Percentiles rank a stretch among this genome's conserved stretches.
These are phyloP conservation scores for Colletotrichum euphorbiae DNA, from an alignment of 2,329 filamentous ascomycete species.

Conservation along the genomic window DNA sequence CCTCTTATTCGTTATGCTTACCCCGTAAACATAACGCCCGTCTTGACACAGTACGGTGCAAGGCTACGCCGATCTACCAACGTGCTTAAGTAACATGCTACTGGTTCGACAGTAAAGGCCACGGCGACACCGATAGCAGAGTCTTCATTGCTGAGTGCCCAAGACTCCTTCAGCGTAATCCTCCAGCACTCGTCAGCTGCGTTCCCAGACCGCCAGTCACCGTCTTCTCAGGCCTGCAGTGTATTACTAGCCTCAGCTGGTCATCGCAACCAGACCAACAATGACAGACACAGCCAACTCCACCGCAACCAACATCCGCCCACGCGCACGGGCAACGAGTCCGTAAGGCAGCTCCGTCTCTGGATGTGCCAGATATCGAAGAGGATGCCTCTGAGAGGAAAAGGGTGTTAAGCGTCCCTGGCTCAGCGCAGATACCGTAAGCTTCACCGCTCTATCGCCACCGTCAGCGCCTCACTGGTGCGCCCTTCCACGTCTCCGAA, in stretches of 20 bases:
- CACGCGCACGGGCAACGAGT: constrained; percentile 53
- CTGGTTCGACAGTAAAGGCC: background rate
- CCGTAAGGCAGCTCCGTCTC: constrained; percentile 53
- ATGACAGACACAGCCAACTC: constrained; percentile 11
- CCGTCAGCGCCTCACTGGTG: background rate
- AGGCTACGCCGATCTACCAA: background rate
- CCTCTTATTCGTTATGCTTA: constrained; percentile 32
- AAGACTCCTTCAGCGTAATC: background rate
- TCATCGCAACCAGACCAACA: background rate
- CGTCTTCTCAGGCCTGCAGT: no score
- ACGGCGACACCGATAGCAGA: background rate
- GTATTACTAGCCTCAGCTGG: background rate
- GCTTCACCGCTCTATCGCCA: constrained; percentile 22
- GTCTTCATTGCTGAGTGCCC: background rate
- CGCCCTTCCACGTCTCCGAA: background rate
- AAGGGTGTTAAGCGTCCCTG: constrained; percentile 63
- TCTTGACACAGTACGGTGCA: constrained; percentile 13
- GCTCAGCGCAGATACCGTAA: constrained; percentile 66
- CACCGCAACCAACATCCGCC: constrained; percentile 17
- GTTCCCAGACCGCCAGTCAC: background rate
- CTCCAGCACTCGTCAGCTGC: no score
- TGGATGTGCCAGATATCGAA: constrained; percentile 60
- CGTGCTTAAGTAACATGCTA: constrained; percentile 16
- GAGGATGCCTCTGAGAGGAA: constrained; percentile 65
- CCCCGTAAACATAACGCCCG: background rate